phyloP scores from a whole-genome alignment of 129 eudicot genomes.

The Flaveria brownii region DNA sequence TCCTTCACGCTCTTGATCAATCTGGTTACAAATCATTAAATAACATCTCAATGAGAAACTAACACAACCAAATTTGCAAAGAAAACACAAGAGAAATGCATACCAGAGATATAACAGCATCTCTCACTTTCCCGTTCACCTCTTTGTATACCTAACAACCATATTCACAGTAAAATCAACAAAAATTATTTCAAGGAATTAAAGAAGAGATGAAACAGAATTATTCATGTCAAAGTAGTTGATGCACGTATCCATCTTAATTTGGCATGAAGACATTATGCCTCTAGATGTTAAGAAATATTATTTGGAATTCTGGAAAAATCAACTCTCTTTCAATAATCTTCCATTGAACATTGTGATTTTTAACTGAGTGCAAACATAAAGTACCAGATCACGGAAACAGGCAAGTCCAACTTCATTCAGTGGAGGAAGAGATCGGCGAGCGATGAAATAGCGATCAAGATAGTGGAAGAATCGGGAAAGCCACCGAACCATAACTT shows the following conservation, averaged over 20 bases:
- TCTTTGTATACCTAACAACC: constrained; percentile 72
- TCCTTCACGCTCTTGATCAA: constrained; percentile 97
- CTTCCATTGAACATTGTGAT: background rate
- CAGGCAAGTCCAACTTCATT: constrained; percentile 93
- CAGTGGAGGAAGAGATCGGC: constrained; percentile 84
- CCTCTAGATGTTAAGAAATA: background rate
- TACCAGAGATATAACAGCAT: constrained; percentile 99
- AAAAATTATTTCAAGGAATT: background rate
- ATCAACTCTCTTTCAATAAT: background rate
- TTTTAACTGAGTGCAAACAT: background rate
- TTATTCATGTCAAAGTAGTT: background rate
- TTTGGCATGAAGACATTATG: background rate
- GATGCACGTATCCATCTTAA: background rate
- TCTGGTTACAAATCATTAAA: constrained; percentile 39
- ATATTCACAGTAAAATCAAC: background rate
- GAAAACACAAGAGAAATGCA: constrained; percentile 8
- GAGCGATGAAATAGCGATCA: constrained; percentile 87
- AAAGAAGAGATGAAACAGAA: background rate
- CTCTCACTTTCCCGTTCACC: constrained; percentile 77
- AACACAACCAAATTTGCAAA: background rate
- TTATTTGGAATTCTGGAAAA: background rate
- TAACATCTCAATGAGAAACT: background rate
- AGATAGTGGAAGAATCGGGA: constrained; percentile 89
- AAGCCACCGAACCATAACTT: constrained; percentile 97
- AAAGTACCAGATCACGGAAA: constrained; percentile 81